Evolutionary conservation across 805 yeast genomes (phyloP), one percentile per base, ranked within the genome.

Genomic region (Lipomyces spencermartinsiae): DNA sequence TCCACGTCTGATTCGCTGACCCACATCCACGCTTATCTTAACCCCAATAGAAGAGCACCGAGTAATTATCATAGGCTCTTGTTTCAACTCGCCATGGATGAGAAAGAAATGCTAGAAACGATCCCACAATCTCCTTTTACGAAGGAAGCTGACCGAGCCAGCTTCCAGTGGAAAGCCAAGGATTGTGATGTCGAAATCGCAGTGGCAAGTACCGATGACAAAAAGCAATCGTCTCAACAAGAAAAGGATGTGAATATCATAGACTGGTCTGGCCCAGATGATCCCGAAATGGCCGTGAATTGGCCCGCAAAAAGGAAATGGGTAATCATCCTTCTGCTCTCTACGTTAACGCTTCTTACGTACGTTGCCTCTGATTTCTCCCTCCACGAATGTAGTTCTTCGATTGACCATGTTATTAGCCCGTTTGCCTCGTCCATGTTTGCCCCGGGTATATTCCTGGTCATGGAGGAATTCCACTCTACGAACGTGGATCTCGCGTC

Each of bases 361-460:
- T 39, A 39, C 14, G 46, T 39, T 39, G 14, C 10, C n/a, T 14
- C n/a, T 10, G 46, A 10, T 5, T 10, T 39, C 14, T 39, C n/a
- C n/a, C 14, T 4, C 2, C n/a, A 9, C 2, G 46, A 39, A 14
- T 39, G 12, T 5, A 39, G 3, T 39, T 4, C n/a, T 39, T 39
- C n/a, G 14, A 39, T 39, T 16, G 29, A 39, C 46, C 10, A 8
- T 14, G 25, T 9, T 51, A 25, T 14, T 25, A 51, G 55, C 6
- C 91, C 91, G 0, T 81, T 87, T 79, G 83, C 89, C 2, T 86
- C 91, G 8, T 85, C 90, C 9, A 82, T 88, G 76, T 78, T 85
- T 19, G 85, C 91, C 0, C 91, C 91, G 0, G 90, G 90, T 0
- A 82, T 86, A 72, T 71, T 81, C 0, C 80, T 79, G 6, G 86